A percentile compares a stretch with the other conserved stretches of the same genome.
These are phyloP conservation scores for Pharnaceum exiguum DNA, from an alignment of 148 eudicot species.

Conservation along the genomic window DNA sequence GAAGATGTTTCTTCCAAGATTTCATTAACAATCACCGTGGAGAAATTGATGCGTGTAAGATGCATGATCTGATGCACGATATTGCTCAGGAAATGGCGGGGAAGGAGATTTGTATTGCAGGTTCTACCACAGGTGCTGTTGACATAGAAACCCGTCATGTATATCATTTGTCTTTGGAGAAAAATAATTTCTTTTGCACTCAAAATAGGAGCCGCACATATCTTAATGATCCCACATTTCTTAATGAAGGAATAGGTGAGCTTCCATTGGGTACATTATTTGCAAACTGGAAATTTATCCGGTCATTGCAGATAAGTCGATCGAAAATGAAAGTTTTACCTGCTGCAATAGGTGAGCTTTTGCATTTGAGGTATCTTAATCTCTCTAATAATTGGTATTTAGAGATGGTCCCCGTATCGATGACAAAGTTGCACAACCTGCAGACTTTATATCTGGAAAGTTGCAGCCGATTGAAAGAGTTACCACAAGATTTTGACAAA, in stretches of 20 bases:
- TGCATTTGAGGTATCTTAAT: slow-evolving; percentile 17
- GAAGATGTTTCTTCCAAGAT: too few relatives aligned
- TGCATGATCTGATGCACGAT: too few relatives aligned
- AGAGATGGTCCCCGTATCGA: slow-evolving; percentile 1
- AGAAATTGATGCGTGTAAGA: too few relatives aligned
- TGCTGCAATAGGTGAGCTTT: neutral
- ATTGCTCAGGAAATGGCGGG: too few relatives aligned
- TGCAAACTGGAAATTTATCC: neutral
- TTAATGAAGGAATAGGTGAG: too few relatives aligned
- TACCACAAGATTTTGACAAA: too few relatives aligned
- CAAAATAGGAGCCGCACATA: slow-evolving; percentile 7
- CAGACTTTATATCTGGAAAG: neutral
- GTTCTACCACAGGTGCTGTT: neutral
- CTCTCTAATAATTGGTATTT: neutral
- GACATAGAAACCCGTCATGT: slow-evolving; percentile 2
- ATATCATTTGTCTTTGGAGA: too few relatives aligned
- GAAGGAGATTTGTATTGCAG: neutral
- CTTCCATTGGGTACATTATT: neutral
- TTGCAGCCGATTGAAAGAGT: neutral
- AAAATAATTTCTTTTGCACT: neutral
- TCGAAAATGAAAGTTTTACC: neutral
- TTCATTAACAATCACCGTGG: too few relatives aligned
- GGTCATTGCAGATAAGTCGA: neutral
- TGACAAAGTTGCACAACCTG: slow-evolving; percentile 3
- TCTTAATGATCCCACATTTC: neutral